Evolutionary conservation across 768 basidiomycete species (phyloP), one percentile per base, ranked within the genome.

Genomic region (Tulasnella sp.): DNA sequence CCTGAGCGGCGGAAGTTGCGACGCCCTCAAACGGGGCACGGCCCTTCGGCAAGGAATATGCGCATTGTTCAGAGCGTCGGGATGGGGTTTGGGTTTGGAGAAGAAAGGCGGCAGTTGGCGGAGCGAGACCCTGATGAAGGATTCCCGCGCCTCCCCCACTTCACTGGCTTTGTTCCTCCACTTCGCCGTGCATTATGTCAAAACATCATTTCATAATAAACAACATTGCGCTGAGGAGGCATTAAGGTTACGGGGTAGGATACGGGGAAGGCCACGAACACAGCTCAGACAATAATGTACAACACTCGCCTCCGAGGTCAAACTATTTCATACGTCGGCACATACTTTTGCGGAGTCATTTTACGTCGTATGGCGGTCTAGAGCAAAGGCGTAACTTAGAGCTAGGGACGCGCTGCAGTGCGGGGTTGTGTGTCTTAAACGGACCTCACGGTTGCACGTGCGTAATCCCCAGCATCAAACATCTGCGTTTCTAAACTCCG

Each of bases 401-500:
- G 11, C n/a, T 58, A 22, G 3, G 19, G 54, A 58, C 25, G 19
- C 25, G 9, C 19, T 58, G 9, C 54, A 58, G 25, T 58, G 19
- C 54, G 54, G n/a, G 54, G 19, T 6, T 5, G n/a, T 6, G 19
- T 58, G 12, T 22, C 54, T 22, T 15, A 8, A n/a, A 58, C 8
- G n/a, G n/a, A 7, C 19, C 54, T 22, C 22, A 22, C 25, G 42
- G 42, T 42, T 42, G 42, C 42, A 42, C 42, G 42, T 58, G 54
- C 68, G 68, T 34, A 31, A n/a, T 69, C 34, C 12, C 19, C 68
- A 31, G 34, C 68, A 7, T 69, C 82, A 91, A 31, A 84, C 82
- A 81, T 91, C 89, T 0, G 92, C 91, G 80, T 93, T 94, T 72
- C 93, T 86, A 83, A 90, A 81, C 0, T 84, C 86, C 2, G 93